These are phyloP conservation scores for Codiaeum variegatum DNA, from an alignment of 441 rosid species.

Conservation along the genomic window DNA sequence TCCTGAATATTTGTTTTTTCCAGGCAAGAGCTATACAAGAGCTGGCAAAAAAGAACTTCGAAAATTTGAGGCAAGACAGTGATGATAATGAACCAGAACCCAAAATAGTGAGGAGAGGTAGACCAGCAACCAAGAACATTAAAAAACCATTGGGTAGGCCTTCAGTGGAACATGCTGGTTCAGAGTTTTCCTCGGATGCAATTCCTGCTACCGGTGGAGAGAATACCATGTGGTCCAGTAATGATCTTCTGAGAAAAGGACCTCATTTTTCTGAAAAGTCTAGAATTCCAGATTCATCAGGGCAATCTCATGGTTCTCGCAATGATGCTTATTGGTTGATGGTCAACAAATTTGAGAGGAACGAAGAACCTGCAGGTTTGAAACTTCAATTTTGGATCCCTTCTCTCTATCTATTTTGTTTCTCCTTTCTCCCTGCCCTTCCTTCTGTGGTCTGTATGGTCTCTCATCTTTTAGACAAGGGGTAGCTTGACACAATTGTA, in stretches of 20 bases:
- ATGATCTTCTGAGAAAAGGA: slow-evolving; percentile 38
- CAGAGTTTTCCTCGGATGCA: slow-evolving; percentile 42
- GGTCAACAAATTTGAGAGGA: slow-evolving; percentile 43
- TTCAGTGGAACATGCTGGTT: slow-evolving; percentile 37
- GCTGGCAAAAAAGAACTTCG: slow-evolving; percentile 70
- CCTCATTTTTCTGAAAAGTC: slow-evolving; percentile 31
- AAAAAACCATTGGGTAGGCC: slow-evolving; percentile 45
- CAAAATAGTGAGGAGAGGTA: slow-evolving; percentile 71
- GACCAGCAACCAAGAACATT: slow-evolving; percentile 54
- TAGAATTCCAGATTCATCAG: slow-evolving; percentile 33
- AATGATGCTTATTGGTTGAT: slow-evolving; percentile 27
- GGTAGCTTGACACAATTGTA: slow-evolving; percentile 16
- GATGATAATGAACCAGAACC: slow-evolving; percentile 53
- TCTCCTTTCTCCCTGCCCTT: not conserved
- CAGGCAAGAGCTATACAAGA: slow-evolving; percentile 77
- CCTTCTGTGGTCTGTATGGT: slow-evolving; percentile 11
- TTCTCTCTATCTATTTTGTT: not conserved
- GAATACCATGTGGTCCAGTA: slow-evolving; percentile 23
- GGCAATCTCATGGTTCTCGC: slow-evolving; percentile 31
- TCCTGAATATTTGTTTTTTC: slow-evolving; percentile 14
- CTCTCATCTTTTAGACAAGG: not conserved
- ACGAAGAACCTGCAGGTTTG: slow-evolving; percentile 45
- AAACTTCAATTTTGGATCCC: not conserved
- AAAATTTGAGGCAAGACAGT: slow-evolving; percentile 69
- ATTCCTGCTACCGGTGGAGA: slow-evolving; percentile 43